phyloP scores from a whole-genome alignment of 1,284 basidiomycete genomes.

The Microbotryum violaceum region DNA sequence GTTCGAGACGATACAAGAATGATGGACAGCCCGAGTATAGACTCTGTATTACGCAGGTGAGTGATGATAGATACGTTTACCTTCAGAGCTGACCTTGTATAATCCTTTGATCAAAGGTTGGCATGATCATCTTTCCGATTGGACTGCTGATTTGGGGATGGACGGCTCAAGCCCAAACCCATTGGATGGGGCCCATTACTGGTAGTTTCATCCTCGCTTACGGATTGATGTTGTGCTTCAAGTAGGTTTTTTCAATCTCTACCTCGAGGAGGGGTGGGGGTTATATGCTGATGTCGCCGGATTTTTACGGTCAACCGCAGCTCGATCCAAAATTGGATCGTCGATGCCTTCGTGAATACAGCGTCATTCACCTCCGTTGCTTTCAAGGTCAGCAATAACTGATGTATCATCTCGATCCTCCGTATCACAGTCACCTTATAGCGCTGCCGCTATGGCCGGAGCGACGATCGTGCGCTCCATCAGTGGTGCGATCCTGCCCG shows the following conservation, averaged over 20 bases:
- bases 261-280: background rate
- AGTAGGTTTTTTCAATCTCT: background rate
- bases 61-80: background rate
- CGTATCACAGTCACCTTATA: slow-evolving; percentile 39
- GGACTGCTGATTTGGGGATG: slow-evolving; percentile 44
- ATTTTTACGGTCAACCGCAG: slow-evolving; percentile 31
- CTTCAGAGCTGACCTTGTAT: background rate
- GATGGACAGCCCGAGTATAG: slow-evolving; percentile 43
- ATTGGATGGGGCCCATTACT: slow-evolving; percentile 43
- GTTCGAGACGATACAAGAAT: slow-evolving; percentile 36
- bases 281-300: no score
- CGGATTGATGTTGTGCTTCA: slow-evolving; percentile 16
- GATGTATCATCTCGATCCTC: no score
- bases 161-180: slow-evolving; percentile 40
- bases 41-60: slow-evolving; percentile 22
- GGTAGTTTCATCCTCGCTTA: slow-evolving; percentile 35
- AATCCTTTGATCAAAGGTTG: slow-evolving; percentile 42
- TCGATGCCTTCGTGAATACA: slow-evolving; percentile 6
- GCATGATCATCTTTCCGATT: slow-evolving; percentile 45
- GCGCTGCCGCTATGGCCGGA: slow-evolving; percentile 44
- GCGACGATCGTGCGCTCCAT: slow-evolving; percentile 40
- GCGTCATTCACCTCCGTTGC: no score
- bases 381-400: no score
- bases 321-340: slow-evolving; percentile 38
- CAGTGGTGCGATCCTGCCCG: slow-evolving; percentile 43